Evolutionary conservation across 1,284 basidiomycete genomes (phyloP).

Genomic region (Takashimella koratensis): DNA sequence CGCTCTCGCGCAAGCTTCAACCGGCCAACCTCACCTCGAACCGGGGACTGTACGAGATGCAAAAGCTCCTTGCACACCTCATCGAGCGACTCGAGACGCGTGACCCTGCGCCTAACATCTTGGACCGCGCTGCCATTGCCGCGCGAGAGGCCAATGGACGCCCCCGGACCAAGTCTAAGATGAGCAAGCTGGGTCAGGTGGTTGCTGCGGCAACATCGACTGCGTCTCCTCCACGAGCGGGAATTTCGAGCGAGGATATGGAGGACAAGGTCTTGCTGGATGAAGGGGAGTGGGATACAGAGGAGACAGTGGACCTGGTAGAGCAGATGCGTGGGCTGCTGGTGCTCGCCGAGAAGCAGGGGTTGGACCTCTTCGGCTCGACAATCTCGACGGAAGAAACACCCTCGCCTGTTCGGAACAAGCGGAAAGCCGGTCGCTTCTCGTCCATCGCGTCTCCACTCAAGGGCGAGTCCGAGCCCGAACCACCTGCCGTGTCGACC

Average conservation of each 20-base stretch:
- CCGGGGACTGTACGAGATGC: slow-evolving; percentile 37
- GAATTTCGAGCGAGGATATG: slow-evolving; percentile 18
- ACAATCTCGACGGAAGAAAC: slow-evolving; percentile 3
- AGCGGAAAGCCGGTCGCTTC: slow-evolving; percentile 24
- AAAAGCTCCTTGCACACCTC: slow-evolving; percentile 37
- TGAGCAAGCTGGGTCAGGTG: slow-evolving; percentile 23
- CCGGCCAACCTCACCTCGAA: slow-evolving; percentile 4
- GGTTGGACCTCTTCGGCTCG: slow-evolving; percentile 28
- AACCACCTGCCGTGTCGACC: neutral
- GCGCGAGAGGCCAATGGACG: slow-evolving; percentile 15
- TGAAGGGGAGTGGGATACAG: slow-evolving; percentile 33
- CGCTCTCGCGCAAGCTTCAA: slow-evolving; percentile 4
- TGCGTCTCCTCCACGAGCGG: neutral
- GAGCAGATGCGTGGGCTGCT: slow-evolving; percentile 40
- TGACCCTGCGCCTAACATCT: slow-evolving; percentile 28
- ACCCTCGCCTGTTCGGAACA: slow-evolving; percentile 13
- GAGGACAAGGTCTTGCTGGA: slow-evolving; percentile 20
- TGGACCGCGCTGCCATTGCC: slow-evolving; percentile 29
- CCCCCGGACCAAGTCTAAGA: slow-evolving; percentile 16
- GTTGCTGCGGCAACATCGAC: slow-evolving; percentile 15
- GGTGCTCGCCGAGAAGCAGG: slow-evolving; percentile 30
- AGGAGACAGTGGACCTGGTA: slow-evolving; percentile 32
- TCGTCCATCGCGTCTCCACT: slow-evolving; percentile 22
- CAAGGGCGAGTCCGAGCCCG: neutral
- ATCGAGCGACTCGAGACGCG: slow-evolving; percentile 37